Percentiles rank a stretch among this genome's conserved stretches.
Evolutionary conservation across 805 yeast genomes (phyloP).

Genomic region (Metschnikowia proteae): DNA sequence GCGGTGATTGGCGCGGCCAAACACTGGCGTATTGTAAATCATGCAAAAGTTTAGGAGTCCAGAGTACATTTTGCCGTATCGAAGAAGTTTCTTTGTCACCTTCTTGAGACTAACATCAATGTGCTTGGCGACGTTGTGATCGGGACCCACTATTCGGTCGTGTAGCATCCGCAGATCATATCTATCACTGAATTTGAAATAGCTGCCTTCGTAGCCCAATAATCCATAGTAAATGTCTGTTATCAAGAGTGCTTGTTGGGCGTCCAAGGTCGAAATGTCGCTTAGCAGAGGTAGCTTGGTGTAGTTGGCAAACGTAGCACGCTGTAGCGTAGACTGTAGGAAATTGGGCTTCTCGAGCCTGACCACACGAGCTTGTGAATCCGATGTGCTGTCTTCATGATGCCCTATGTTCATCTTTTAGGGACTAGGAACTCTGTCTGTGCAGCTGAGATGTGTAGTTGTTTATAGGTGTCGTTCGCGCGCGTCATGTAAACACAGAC

Average conservation of each 20-base stretch:
- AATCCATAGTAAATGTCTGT: conserved; percentile 68
- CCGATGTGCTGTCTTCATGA: conserved; percentile 1
- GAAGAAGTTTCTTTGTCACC: conserved; percentile 56
- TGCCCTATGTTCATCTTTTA: conserved; percentile 1
- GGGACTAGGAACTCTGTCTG: conserved; percentile 2
- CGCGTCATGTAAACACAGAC: conserved; percentile 6
- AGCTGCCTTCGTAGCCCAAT: conserved; percentile 72
- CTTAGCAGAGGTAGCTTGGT: conserved; percentile 8
- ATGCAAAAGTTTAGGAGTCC: conserved; percentile 60
- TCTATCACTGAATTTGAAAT: conserved; percentile 62
- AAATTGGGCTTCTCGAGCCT: conserved; percentile 7
- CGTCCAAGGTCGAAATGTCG: conserved; percentile 43
- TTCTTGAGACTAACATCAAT: conserved; percentile 73
- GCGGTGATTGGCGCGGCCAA: conserved; percentile 74
- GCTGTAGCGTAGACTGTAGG: conserved; percentile 4
- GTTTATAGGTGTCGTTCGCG: conserved; percentile 3
- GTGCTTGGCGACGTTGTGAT: conserved; percentile 64
- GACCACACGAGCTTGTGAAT: conserved; percentile 1
- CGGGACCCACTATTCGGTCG: conserved; percentile 62
- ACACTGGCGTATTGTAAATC: conserved; percentile 47
- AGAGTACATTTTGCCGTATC: conserved; percentile 59
- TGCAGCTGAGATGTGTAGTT: conserved; percentile 2
- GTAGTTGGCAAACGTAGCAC: background rate
- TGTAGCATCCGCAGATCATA: conserved; percentile 46
- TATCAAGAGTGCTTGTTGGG: conserved; percentile 71